Evolutionary conservation across 2,329 filamentous ascomycete genomes (phyloP).

Genomic region (Trichophyton equinum): DNA sequence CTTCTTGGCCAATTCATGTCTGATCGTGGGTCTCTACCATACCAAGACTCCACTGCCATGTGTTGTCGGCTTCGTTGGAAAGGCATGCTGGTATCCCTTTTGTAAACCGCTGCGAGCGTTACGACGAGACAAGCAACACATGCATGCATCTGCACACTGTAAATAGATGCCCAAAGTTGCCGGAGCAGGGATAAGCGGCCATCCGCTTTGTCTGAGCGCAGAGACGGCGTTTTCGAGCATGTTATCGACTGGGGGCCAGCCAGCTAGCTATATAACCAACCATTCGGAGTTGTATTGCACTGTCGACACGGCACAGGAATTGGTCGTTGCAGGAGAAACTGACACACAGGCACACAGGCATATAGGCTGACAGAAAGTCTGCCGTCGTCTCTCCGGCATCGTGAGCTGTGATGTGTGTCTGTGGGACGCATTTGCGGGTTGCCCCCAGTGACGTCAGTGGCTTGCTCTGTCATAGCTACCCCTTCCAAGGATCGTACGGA

Average conservation of each 20-base stretch:
- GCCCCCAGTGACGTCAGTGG: too few species aligned
- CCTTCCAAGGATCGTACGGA: too few species aligned
- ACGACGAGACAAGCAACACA: background rate
- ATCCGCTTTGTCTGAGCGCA: background rate
- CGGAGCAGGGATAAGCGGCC: background rate
- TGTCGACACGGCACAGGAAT: background rate
- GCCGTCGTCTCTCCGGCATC: too few species aligned
- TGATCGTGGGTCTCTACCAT: background rate
- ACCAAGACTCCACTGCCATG: background rate
- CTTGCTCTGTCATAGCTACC: too few species aligned
- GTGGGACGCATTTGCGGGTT: too few species aligned
- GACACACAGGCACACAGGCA: background rate
- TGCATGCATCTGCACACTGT: background rate
- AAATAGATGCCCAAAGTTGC: background rate
- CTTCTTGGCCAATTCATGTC: background rate
- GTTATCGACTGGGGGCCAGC: too few species aligned
- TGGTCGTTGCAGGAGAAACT: too few species aligned
- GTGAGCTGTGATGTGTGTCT: too few species aligned
- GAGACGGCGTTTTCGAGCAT: too few species aligned
- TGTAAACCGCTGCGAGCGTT: too few species aligned
- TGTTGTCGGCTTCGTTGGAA: background rate
- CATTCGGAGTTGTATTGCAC: background rate
- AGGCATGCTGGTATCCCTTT: too few species aligned
- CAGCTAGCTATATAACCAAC: background rate
- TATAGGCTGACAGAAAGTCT: background rate